Conservation (phyloP, 106 monocot species). For the Dioscorea dumetorum region DNA sequence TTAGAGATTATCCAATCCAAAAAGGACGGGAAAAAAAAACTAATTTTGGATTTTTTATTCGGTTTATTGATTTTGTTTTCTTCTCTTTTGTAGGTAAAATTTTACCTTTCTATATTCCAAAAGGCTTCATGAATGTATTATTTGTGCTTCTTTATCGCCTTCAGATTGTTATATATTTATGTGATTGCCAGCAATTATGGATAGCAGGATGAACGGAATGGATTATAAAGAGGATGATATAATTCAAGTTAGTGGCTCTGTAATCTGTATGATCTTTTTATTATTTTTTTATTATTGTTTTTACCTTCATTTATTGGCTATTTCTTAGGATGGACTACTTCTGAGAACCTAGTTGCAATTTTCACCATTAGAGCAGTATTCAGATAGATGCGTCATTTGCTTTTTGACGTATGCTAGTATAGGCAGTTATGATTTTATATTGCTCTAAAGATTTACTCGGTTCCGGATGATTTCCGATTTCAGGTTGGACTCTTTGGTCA, state of each 20-base stretch:
- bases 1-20: background rate
- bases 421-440: too few species aligned
- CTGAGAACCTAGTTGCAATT: too few species aligned
- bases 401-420: background rate
- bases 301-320: background rate
- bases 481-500: too few species aligned
- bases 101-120: slow-evolving; percentile 4
- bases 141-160: slow-evolving; percentile 14
- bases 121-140: slow-evolving; percentile 11
- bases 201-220: slow-evolving; percentile 74
- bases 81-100: slow-evolving; percentile 28
- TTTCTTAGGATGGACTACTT: too few species aligned
- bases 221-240: slow-evolving; percentile 90
- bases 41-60: too few species aligned
- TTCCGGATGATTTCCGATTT: too few species aligned
- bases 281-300: too few species aligned
- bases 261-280: background rate
- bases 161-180: slow-evolving; percentile 25
- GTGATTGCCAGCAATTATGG: slow-evolving; percentile 78
- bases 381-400: background rate
- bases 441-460: too few species aligned
- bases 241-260: slow-evolving; percentile 68
- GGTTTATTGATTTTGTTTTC: background rate
- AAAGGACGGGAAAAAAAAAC: too few species aligned
- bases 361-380: background rate